A percentile compares a stretch with the other conserved stretches of the same genome.
These are phyloP conservation scores for Byssochlamys sp. DNA, from an alignment of 2,329 filamentous ascomycete genomes.

Conservation along the genomic window DNA sequence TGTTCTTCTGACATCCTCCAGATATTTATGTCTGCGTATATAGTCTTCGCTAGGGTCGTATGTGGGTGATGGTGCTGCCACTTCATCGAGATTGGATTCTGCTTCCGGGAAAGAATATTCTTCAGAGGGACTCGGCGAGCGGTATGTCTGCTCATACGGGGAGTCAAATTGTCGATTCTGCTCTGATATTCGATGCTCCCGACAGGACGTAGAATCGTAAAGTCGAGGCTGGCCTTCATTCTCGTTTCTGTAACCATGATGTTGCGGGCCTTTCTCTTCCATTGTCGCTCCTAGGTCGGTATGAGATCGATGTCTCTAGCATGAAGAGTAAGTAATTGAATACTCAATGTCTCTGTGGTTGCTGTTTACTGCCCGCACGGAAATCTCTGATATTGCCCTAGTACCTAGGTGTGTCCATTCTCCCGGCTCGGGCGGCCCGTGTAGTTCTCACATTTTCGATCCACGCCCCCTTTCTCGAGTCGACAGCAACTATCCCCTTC, in stretches of 20 bases:
- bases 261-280: background rate
- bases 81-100: constrained; percentile 20
- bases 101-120: constrained; percentile 12
- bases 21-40: constrained; percentile 27
- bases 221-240: background rate
- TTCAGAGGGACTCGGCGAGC: background rate
- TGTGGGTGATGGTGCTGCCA: constrained; percentile 29
- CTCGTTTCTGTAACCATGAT: background rate
- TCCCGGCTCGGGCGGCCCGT: background rate
- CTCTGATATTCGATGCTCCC: background rate
- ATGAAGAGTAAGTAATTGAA: background rate
- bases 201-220: background rate
- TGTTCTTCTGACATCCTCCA: constrained; percentile 27
- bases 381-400: background rate
- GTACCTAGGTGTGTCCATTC: background rate
- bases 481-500: background rate
- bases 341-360: background rate
- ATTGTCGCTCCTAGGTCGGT: background rate
- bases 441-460: background rate
- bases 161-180: background rate
- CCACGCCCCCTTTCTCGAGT: background rate
- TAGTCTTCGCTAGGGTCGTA: constrained; percentile 34
- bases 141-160: background rate
- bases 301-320: background rate
- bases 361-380: background rate